Percentiles rank a stretch among this genome's conserved stretches.
Conservation (phyloP, 768 basidiomycete species). For the Boletales sp. region DNA sequence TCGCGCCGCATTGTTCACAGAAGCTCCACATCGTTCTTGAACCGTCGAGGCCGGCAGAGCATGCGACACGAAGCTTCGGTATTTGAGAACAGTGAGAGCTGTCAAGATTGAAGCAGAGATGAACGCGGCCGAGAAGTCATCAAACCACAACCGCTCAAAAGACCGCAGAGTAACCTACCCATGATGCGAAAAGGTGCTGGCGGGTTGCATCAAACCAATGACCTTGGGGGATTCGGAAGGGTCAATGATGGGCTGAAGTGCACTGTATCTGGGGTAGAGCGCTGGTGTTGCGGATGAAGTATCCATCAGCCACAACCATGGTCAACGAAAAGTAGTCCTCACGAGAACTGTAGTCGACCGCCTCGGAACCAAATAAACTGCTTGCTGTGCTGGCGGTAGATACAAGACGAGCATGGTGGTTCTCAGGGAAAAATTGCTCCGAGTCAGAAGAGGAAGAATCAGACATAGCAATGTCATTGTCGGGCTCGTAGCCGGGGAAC, state of each 20-base stretch:
- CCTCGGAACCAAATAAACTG: conserved; percentile 45
- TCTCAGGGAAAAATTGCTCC: conserved; percentile 53
- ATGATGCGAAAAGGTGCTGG: conserved; percentile 58
- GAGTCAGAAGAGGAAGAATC: conserved; percentile 50
- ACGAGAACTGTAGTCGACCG: conserved; percentile 46
- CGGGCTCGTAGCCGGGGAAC: conserved; percentile 62
- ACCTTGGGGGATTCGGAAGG: conserved; percentile 43
- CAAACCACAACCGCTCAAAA: conserved; percentile 5
- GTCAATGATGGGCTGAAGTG: conserved; percentile 57
- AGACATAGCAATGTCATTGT: conserved; percentile 70
- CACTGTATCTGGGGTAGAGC: conserved; percentile 60
- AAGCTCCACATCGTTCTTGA: conserved; percentile 81
- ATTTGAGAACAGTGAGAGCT: conserved; percentile 75
- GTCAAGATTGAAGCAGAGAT: conserved; percentile 4
- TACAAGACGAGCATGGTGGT: conserved; percentile 56
- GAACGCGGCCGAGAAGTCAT: conserved; percentile 11
- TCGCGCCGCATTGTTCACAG: conserved; percentile 85
- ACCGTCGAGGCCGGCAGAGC: conserved; percentile 65
- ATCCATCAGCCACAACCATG: not conserved
- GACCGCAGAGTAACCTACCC: conserved; percentile 48
- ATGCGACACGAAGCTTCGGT: conserved; percentile 78
- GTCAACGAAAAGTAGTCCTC: conserved; percentile 23
- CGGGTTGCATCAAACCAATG: conserved; percentile 69
- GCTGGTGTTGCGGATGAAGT: conserved; percentile 7
- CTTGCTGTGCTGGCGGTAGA: conserved; percentile 62